Base-by-base conservation (phyloP, 352 stramenopile genomes). In the Phytophthora constricta region DNA sequence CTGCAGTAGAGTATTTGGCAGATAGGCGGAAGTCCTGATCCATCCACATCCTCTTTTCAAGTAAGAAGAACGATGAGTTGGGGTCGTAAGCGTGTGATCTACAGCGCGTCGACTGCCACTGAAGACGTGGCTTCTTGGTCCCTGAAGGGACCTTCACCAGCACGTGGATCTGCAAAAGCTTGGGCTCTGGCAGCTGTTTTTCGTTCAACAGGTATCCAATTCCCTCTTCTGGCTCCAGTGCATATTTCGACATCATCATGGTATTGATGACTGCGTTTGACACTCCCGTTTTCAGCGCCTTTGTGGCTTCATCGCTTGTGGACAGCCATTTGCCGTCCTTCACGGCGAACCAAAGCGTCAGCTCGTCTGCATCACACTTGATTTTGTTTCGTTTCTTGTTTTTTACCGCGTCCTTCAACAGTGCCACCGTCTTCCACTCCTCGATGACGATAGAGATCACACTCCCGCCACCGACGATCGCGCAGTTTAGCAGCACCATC, bases 1-100 rank as follows among this genome's bases (percentile, higher is more conserved):
- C 62, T 54, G 47, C 54, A 70, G 37, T 65, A 70, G 26, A 65
- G 37, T n/a, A 56, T 59, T 25, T 54, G 0, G 14, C 39, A 28
- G 41, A 11, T 8, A 1, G 37, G 20, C 41, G 26, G 34, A 43
- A 64, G 20, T 50, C 62, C 62, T 4, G 39, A 58, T 2, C 17
- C 25, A 5, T 62, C 43, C 46, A 64, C 8, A 33, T 65, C 62
- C 27, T 53, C 28, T 31, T 60, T 26, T 60, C 27, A 7, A 70
- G 54, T 9, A 28, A 4, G 19, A 70, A 60, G 9, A 46, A 65
- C 8, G 13, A 3, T 46, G 20, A 14, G 54, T 43, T 17, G 33
- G 34, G 31, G 11, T 37, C 31, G 31, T 37, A 37, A 5, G 31
- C 11, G 31, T 37, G 31, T 37, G 31, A 11, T 13, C 5, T 37